Base-by-base conservation (phyloP, 2,329 filamentous ascomycete genomes). In the Septoria petroselini region DNA sequence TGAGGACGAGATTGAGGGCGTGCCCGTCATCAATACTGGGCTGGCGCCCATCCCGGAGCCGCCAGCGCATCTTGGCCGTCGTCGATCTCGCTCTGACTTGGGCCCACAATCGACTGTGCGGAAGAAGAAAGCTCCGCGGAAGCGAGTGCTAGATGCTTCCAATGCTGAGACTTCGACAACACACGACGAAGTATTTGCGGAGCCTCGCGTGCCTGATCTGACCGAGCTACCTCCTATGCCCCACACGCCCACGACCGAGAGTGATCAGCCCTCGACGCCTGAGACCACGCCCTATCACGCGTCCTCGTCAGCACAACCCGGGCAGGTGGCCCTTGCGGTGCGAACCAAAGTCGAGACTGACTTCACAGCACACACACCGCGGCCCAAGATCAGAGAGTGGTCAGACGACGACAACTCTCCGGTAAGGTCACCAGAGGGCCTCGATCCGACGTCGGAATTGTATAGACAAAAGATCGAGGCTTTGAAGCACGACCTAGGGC, bases 391-490 rank as follows among this genome's bases (percentile, higher is more conserved):
- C 34, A 52, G 62, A 23, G 54, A 63, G 18, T 39, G 53, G 8
- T 63, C 62, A 17, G 60, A 65, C 45, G 63, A 66, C 42, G 64
- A 66, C 15, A 58, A 61, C 30, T 63, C 61, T 9, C 59, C 62
- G 12, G 43, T 61, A 4, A 42, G 51, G 23, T 62, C 62, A 12
- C 59, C 60, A 3, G 58, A 64, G 37, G 64, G 62, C 18, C 46
- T 62, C 9, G 60, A 54, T 8, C 55, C 58, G 19, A 54, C 61
- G 12, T 60, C 63, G 7, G 65, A 68, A 44, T 40, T 66, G 6
- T 97, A 95, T 69, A 83, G 86, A 50, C 87, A 87, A 67, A 93
- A 93, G 69, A 85, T 97, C 47, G 90, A 95, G 68, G 83, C 86
- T 2, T 73, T 96, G 46, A 85, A 90, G 54, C 85, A 85, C 63